Conservation (phyloP, 2,329 filamentous ascomycete genomes). For the Aureobasidium mangrovei region DNA sequence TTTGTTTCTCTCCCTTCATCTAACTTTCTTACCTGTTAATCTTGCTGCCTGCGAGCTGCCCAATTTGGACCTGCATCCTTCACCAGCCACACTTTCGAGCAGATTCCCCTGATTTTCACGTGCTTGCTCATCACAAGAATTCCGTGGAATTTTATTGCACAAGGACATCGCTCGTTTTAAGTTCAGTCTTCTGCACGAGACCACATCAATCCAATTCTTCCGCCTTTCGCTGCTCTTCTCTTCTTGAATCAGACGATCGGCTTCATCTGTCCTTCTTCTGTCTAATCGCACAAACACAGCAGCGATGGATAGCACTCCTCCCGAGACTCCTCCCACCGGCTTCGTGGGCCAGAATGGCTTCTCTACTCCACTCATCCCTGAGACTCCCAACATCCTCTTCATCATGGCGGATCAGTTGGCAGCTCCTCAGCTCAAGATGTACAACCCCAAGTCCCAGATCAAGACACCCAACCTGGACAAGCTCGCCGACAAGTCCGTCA, state of each 20-base stretch:
- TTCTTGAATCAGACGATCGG: no score
- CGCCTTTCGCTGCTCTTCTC: no score
- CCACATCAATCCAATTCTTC: no score
- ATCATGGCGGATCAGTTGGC: slow-evolving; percentile 97
- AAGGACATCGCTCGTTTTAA: no score
- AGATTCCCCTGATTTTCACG: slow-evolving; percentile 5
- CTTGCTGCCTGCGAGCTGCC: slow-evolving; percentile 9
- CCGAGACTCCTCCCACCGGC: slow-evolving; percentile 29
- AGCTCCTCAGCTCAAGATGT: slow-evolving; percentile 82
- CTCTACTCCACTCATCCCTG: slow-evolving; percentile 30
- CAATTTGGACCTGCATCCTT: not conserved
- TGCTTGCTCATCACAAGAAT: not conserved
- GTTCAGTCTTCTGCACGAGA: no score
- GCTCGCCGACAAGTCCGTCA: slow-evolving; percentile 70
- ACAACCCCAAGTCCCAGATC: slow-evolving; percentile 81
- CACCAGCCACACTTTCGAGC: slow-evolving; percentile 1
- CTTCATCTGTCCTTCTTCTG: no score
- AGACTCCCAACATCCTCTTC: slow-evolving; percentile 70
- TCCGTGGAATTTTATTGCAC: no score
- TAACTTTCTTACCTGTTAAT: not conserved
- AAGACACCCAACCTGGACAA: slow-evolving; percentile 84
- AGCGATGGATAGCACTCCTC: slow-evolving; percentile 23
- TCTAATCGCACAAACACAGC: not conserved
- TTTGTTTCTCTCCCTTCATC: not conserved
- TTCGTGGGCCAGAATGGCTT: slow-evolving; percentile 31